These are phyloP conservation scores for Verticillium nonalfalfae DNA, from an alignment of 2,329 filamentous ascomycete genomes.

Conservation along the genomic window DNA sequence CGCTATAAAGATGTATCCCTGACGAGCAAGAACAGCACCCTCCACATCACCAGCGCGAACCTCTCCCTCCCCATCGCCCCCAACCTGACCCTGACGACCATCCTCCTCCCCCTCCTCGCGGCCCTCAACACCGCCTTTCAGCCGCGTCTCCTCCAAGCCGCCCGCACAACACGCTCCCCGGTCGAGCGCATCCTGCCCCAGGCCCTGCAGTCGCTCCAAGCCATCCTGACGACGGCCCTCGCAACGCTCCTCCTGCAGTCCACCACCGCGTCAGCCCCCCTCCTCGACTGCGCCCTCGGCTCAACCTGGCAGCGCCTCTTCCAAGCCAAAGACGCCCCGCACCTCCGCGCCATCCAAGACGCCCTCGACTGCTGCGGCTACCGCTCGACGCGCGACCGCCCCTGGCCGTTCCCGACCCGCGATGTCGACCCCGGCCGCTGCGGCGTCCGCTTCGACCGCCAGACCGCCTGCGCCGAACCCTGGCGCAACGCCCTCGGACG, in stretches of 20 bases:
- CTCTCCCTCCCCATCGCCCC: constrained; percentile 34
- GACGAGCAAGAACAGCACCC: constrained; percentile 20
- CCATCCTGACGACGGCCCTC: constrained; percentile 33
- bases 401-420: constrained; percentile 51
- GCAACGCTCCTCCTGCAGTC: constrained; percentile 34
- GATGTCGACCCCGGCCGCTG: constrained; percentile 30
- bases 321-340: constrained; percentile 35
- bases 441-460: constrained; percentile 36
- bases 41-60: constrained; percentile 28
- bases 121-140: constrained; percentile 28
- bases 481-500: constrained; percentile 52
- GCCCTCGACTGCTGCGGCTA: constrained; percentile 62
- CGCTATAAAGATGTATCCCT: not conserved
- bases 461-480: constrained; percentile 39
- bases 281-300: constrained; percentile 46
- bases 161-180: constrained; percentile 11
- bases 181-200: constrained; percentile 20
- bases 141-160: constrained; percentile 21
- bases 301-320: constrained; percentile 51
- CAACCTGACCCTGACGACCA: constrained; percentile 25
- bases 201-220: constrained; percentile 34
- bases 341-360: constrained; percentile 58
- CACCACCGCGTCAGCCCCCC: constrained; percentile 21
- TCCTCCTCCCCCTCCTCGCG: constrained; percentile 32
- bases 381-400: constrained; percentile 47